Evolutionary conservation across 73 alveolate species (phyloP), one percentile per base, ranked within the genome.

Genomic region (Effrenium voratum): DNA sequence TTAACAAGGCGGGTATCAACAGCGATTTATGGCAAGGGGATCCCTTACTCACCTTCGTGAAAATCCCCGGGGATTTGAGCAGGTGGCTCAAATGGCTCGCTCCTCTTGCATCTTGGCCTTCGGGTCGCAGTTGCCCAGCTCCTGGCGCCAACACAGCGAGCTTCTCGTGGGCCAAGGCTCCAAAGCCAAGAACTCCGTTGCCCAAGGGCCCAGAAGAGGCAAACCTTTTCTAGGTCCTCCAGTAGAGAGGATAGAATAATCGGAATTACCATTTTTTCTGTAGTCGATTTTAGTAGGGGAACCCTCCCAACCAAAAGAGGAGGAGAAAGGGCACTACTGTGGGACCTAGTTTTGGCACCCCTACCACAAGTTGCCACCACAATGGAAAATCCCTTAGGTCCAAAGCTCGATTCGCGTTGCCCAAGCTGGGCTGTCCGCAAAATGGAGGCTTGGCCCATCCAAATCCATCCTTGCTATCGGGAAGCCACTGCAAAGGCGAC

Each of bases 21-120:
- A 40, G 16, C 24, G 6, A 13, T 2, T 34, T 12, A 13, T 6
- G 36, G n/a, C 52, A 38, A 13, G 0, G 22, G 43, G 49, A 50
- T 13, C 49, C 44, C 1, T 4, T 38, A 55, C 6, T 41, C 81
- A 24, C 1, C 94, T 28, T 46, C 59, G 45, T n/a, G n/a, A n/a
- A n/a, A n/a, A n/a, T n/a, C n/a, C n/a, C n/a, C n/a, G n/a, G n/a
- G n/a, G n/a, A n/a, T n/a, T n/a, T n/a, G n/a, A n/a, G n/a, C n/a
- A n/a, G n/a, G n/a, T n/a, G n/a, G n/a, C n/a, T n/a, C n/a, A n/a
- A 55, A 8, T 3, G 50, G 60, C 34, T 24, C 13, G n/a, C 84
- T 90, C 96, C 96, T 90, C 96, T 73, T 90, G 63, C 80, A 90
- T 24, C 86, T 90, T 90, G 52, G 49, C 81, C 40, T 90, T 52